Percentiles rank a stretch among this genome's conserved stretches.
These are phyloP conservation scores for Candida sp. DNA, from an alignment of 1,139 yeast genomes.

Conservation along the genomic window DNA sequence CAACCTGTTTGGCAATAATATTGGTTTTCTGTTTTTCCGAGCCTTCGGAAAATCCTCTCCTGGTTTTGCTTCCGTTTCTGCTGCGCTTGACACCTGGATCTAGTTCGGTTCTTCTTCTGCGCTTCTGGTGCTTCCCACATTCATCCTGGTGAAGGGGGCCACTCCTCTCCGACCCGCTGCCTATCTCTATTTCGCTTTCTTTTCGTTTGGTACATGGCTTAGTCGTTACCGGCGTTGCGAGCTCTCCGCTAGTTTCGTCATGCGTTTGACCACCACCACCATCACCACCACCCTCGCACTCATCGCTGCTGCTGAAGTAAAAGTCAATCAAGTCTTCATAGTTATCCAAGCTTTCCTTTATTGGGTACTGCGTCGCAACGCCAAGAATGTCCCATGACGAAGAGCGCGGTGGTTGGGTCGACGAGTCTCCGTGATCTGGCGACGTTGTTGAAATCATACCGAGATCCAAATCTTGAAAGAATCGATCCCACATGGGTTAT, in stretches of 20 bases:
- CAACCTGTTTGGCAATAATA: background rate
- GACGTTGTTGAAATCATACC: too few relatives aligned
- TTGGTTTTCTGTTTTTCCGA: background rate
- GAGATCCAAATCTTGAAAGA: too few relatives aligned
- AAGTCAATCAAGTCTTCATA: slow-evolving; percentile 1
- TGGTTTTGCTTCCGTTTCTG: background rate
- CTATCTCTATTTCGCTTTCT: too few relatives aligned
- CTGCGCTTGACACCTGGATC: background rate
- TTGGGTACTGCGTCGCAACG: background rate
- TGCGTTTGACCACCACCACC: too few relatives aligned
- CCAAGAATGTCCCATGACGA: background rate
- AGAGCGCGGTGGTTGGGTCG: background rate
- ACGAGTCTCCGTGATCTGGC: too few relatives aligned
- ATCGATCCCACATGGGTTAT: too few relatives aligned
- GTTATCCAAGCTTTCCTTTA: background rate
- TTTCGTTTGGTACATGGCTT: too few relatives aligned
- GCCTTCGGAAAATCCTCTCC: background rate
- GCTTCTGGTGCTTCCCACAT: background rate
- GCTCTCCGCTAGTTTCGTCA: too few relatives aligned
- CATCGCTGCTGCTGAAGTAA: background rate
- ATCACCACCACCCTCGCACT: background rate
- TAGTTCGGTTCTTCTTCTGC: too few relatives aligned
- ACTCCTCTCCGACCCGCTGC: too few relatives aligned
- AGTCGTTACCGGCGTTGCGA: too few relatives aligned
- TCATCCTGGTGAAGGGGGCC: background rate